phyloP scores from a whole-genome alignment of 805 yeast genomes.

The Pichia gijzeniarum region DNA sequence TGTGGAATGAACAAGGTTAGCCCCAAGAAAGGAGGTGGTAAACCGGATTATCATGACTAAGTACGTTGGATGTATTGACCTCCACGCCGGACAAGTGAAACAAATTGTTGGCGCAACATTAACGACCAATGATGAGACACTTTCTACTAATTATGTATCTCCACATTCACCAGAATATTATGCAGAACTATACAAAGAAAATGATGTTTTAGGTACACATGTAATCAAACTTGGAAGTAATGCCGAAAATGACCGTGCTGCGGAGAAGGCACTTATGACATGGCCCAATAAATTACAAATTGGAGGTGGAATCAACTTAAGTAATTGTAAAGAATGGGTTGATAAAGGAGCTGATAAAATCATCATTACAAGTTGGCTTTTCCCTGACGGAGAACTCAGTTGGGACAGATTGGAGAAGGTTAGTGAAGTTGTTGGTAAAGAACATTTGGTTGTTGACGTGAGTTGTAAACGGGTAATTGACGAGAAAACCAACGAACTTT shows the following conservation, averaged over 20 bases:
- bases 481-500: constrained; percentile 18
- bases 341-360: constrained; percentile 76
- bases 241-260: constrained; percentile 75
- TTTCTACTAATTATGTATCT: constrained; percentile 75
- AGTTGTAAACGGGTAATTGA: constrained; percentile 56
- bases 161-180: constrained; percentile 67
- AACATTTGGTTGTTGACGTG: constrained; percentile 74
- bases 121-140: constrained; percentile 33
- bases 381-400: constrained; percentile 54
- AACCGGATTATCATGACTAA: constrained; percentile 78
- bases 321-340: constrained; percentile 76
- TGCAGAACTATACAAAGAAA: constrained; percentile 57
- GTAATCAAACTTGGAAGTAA: constrained; percentile 84
- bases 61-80: constrained; percentile 92
- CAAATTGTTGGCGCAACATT: constrained; percentile 96
- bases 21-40: no score
- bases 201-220: constrained; percentile 71
- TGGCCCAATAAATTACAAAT: constrained; percentile 78
- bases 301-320: constrained; percentile 85
- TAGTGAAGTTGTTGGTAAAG: constrained; percentile 52
- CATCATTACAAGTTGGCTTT: constrained; percentile 88
- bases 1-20: no score
- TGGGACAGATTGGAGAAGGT: constrained; percentile 47
- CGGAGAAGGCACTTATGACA: constrained; percentile 60
- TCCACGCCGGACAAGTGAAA: constrained; percentile 91